Evolutionary conservation across 176 grass and related monocot genomes (phyloP), one percentile per base, ranked within the genome.

Genomic region (Triticum turgidum): DNA sequence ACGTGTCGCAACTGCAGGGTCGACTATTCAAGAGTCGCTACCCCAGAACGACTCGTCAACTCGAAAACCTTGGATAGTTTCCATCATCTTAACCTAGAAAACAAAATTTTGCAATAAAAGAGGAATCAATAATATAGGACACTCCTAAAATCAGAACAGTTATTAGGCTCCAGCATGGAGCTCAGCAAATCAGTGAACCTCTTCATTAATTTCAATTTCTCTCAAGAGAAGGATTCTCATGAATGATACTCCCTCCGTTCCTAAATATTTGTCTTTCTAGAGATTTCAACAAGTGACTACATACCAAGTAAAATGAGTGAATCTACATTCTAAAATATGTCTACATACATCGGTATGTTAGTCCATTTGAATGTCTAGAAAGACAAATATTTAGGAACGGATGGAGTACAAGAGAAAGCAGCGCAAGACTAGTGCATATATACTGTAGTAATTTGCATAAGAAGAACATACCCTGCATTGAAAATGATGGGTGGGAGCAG

Each of bases 401-500:
- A 37, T 5, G 35, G 35, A 37, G 35, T 37, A 47, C 42, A 47
- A 47, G 44, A 47, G 11, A 47, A 47, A 47, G 44, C 44, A 47
- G 44, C 11, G 44, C 44, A 47, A 58, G 54, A 58, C 24, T 39
- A 58, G 14, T 22, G 61, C 41, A 76, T 54, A 21, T 6, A 17
- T 5, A 42, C 41, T 42, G 41, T 54, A 58, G 25, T 58, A 25
- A 69, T 45, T 64, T 15, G 9, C 56, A 58, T 30, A 2, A 27
- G 76, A 86, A 30, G 20, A 7, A 20, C 86, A 45, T 89, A 95
- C 94, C 94, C 94, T 11, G 94, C 94, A 87, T 95, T 95, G 25
- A 95, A 95, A 62, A 95, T 95, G 42, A 95, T 93, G 13, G 94
- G 94, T 8, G 94, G 94, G 11, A 95, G 94, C 84, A 95, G 70